These are phyloP conservation scores for Paecilomyces niveus DNA, from an alignment of 2,329 filamentous ascomycete species.

Conservation along the genomic window DNA sequence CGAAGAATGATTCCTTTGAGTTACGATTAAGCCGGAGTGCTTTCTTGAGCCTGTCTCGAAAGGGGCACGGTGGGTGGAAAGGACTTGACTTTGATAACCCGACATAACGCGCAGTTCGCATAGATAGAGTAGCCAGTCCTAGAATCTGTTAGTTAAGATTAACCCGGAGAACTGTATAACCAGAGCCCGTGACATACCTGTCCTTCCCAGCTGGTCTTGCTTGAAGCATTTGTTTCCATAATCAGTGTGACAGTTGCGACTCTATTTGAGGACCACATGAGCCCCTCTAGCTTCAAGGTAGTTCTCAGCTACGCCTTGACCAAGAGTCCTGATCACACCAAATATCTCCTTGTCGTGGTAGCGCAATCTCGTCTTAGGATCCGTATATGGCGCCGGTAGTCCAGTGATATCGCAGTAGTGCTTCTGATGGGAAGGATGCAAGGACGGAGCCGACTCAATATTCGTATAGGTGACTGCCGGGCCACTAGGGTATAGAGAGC, in stretches of 20 bases:
- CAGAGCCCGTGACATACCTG: neutral
- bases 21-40: conserved; percentile 99
- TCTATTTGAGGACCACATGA: conserved; percentile 81
- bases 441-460: conserved; percentile 85
- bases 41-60: conserved; percentile 75
- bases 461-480: conserved; percentile 87
- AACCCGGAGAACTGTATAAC: neutral
- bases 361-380: conserved; percentile 87
- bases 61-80: conserved; percentile 79
- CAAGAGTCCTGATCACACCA: conserved; percentile 68
- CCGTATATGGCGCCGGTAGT: conserved; percentile 80
- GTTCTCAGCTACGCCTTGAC: conserved; percentile 75
- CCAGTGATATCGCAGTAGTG: conserved; percentile 97
- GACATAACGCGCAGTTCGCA: conserved; percentile 47
- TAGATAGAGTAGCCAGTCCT: neutral
- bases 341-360: conserved; percentile 95
- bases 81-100: conserved; percentile 93
- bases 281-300: conserved; percentile 86
- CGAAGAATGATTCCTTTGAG: conserved; percentile 60
- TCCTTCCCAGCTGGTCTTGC: neutral
- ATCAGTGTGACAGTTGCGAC: neutral
- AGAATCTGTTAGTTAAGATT: neutral
- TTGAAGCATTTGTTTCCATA: neutral
- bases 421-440: conserved; percentile 69
- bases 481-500: conserved; percentile 43